A percentile compares a stretch with the other conserved stretches of the same genome.
Conservation (phyloP, 495 filamentous ascomycete species). For the Penicillium antarcticum region DNA sequence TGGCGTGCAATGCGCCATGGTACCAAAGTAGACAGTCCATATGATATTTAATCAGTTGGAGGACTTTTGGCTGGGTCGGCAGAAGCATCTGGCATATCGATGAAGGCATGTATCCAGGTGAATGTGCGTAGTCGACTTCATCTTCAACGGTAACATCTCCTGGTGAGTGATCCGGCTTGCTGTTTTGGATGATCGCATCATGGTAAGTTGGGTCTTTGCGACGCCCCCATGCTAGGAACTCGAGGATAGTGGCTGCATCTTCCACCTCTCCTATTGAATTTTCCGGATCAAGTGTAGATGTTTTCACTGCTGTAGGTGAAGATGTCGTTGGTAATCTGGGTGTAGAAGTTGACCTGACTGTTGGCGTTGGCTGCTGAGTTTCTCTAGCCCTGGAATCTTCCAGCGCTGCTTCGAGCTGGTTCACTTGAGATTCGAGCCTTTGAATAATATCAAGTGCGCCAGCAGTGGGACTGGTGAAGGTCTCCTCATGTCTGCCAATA, state of each 20-base stretch:
- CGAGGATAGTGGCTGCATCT: slow-evolving; percentile 42
- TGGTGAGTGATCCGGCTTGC: slow-evolving; percentile 17
- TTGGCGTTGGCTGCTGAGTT: not conserved
- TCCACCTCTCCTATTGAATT: slow-evolving; percentile 22
- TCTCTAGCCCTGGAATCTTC: slow-evolving; percentile 7
- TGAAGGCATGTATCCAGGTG: not conserved
- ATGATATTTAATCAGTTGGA: slow-evolving; percentile 36
- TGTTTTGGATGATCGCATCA: slow-evolving; percentile 15
- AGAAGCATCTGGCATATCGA: slow-evolving; percentile 30
- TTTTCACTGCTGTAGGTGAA: not conserved
- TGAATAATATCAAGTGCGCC: slow-evolving; percentile 5
- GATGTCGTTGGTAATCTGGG: not conserved
- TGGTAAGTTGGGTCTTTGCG: slow-evolving; percentile 36
- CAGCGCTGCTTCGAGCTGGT: slow-evolving; percentile 14
- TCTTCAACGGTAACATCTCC: slow-evolving; percentile 20
- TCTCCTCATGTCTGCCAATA: not conserved
- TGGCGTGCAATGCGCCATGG: slow-evolving; percentile 35
- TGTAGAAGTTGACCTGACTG: not conserved
- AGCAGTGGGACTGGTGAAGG: no score
- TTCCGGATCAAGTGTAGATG: not conserved
- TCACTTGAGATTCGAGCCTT: slow-evolving; percentile 17
- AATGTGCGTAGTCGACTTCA: slow-evolving; percentile 10
- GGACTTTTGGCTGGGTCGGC: slow-evolving; percentile 25
- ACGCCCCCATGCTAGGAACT: slow-evolving; percentile 44
- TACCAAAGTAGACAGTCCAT: slow-evolving; percentile 36